Percentiles rank a stretch among this genome's conserved stretches.
phyloP scores from a whole-genome alignment of 1,139 yeast genomes.

The Debaryomyces singareniensis region DNA sequence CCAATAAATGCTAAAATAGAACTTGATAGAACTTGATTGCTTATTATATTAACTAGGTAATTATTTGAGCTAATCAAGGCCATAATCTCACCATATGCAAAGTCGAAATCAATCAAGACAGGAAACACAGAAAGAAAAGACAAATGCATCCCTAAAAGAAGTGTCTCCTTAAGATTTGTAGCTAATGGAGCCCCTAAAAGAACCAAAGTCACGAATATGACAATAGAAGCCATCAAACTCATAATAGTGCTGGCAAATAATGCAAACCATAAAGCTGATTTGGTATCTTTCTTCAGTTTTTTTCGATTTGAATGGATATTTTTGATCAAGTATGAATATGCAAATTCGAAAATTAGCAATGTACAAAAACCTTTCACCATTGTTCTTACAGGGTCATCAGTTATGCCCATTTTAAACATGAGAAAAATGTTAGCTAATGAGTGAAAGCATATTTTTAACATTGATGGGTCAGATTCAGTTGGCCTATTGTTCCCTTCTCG shows the following conservation, averaged over 20 bases:
- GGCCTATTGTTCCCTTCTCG: slow-evolving; percentile 2
- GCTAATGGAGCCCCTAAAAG: slow-evolving; percentile 86
- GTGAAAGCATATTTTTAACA: slow-evolving; percentile 43
- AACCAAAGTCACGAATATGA: slow-evolving; percentile 47
- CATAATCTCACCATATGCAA: slow-evolving; percentile 36
- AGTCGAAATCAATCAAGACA: slow-evolving; percentile 51
- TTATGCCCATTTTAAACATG: slow-evolving; percentile 34
- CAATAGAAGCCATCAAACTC: slow-evolving; percentile 41
- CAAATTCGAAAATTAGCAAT: slow-evolving; percentile 19
- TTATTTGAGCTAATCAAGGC: slow-evolving; percentile 17
- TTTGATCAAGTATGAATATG: slow-evolving; percentile 22
- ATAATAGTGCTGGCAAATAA: slow-evolving; percentile 32
- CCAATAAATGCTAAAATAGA: slow-evolving; percentile 57
- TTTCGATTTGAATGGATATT: slow-evolving; percentile 14
- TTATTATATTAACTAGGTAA: slow-evolving; percentile 18
- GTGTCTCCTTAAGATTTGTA: slow-evolving; percentile 50
- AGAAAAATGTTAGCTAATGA: slow-evolving; percentile 30
- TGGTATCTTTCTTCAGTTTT: slow-evolving; percentile 13
- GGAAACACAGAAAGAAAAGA: slow-evolving; percentile 61
- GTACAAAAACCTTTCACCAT: slow-evolving; percentile 23
- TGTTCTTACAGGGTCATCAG: slow-evolving; percentile 18
- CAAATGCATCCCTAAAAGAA: slow-evolving; percentile 58
- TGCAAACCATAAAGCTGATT: slow-evolving; percentile 21
- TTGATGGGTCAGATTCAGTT: slow-evolving; percentile 19
- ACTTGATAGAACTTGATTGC: slow-evolving; percentile 32